These are phyloP conservation scores for Podospora appendiculata DNA, from an alignment of 495 filamentous ascomycete genomes.

Conservation along the genomic window DNA sequence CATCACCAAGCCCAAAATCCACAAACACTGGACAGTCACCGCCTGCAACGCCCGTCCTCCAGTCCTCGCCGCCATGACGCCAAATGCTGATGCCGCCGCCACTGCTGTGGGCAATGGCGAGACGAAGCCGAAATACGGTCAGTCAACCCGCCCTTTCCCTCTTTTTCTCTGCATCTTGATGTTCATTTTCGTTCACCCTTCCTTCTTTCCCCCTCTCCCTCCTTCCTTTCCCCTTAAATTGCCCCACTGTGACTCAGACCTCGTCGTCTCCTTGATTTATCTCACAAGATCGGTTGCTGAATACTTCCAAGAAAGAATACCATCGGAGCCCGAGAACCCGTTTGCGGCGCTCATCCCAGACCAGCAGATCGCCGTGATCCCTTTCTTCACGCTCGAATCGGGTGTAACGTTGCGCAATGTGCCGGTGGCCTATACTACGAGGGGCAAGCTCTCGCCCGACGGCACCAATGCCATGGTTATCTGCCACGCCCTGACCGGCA, in stretches of 20 bases:
- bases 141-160: conserved; percentile 15
- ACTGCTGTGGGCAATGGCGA: conserved; percentile 7
- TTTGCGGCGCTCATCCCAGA: conserved; percentile 79
- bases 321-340: conserved; percentile 79
- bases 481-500: conserved; percentile 93
- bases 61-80: conserved; percentile 7
- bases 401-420: conserved; percentile 82
- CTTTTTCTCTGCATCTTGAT: not conserved
- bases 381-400: conserved; percentile 88
- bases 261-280: not conserved
- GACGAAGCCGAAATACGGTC: conserved; percentile 28
- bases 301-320: conserved; percentile 52
- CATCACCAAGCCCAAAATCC: too few relatives aligned
- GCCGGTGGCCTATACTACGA: conserved; percentile 85
- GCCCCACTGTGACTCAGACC: too few relatives aligned
- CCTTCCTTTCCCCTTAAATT: too few relatives aligned
- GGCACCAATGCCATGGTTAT: conserved; percentile 92
- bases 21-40: too few relatives aligned
- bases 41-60: not conserved
- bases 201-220: too few relatives aligned
- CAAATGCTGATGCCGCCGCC: not conserved
- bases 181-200: too few relatives aligned
- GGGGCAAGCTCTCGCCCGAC: conserved; percentile 64
- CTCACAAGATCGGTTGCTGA: conserved; percentile 37
- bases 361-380: conserved; percentile 77